Conservation (phyloP, 345 rosid species). For the Dovyalis caffra region DNA sequence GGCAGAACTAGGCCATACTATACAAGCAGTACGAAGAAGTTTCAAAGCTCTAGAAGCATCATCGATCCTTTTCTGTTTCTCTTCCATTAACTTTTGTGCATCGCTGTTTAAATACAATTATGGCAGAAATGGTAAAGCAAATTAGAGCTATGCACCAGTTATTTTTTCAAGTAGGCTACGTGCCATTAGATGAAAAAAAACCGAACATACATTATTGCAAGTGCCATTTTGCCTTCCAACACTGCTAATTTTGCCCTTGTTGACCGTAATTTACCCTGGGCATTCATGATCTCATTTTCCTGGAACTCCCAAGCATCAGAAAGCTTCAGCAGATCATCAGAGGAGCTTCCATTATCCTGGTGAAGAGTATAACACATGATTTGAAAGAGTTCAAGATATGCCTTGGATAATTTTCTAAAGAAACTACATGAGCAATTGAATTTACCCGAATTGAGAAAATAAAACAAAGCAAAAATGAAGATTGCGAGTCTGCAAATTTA, state of each 20-base stretch:
- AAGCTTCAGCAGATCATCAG: constrained; percentile 46
- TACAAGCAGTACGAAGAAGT: constrained; percentile 59
- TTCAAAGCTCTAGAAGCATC: constrained; percentile 59
- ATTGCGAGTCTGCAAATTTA: not conserved
- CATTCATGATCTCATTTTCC: constrained; percentile 69
- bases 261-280: constrained; percentile 70
- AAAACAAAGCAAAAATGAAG: not conserved
- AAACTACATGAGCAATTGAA: not conserved
- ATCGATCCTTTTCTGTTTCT: constrained; percentile 71
- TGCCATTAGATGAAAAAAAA: constrained; percentile 13
- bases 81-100: constrained; percentile 63
- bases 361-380: constrained; percentile 14
- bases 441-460: not conserved
- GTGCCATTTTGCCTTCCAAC: constrained; percentile 88
- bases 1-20: constrained; percentile 87
- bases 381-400: constrained; percentile 16
- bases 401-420: not conserved
- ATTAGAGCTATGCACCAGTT: not conserved
- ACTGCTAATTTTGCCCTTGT: constrained; percentile 77
- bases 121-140: constrained; percentile 10
- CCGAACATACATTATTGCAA: constrained; percentile 56
- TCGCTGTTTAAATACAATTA: constrained; percentile 44
- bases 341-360: constrained; percentile 38
- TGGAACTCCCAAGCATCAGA: constrained; percentile 87
- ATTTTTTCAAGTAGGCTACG: not conserved